These are phyloP conservation scores for Lasiodiplodia gonubiensis DNA, from an alignment of 2,329 filamentous ascomycete species.

Conservation along the genomic window DNA sequence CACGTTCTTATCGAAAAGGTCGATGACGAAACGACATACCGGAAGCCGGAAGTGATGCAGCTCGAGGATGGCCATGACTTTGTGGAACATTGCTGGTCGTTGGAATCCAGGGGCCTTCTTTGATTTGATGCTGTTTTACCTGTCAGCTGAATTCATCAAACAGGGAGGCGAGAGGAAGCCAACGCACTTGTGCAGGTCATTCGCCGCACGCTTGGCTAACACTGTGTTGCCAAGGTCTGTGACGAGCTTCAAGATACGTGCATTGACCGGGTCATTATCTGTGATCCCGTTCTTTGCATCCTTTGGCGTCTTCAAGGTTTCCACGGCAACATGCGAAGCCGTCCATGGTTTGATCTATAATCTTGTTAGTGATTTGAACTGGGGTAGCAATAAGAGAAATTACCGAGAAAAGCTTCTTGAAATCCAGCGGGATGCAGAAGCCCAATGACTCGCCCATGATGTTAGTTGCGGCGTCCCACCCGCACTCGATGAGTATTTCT, in stretches of 20 bases:
- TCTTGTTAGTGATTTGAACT: neutral
- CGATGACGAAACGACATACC: constrained; percentile 87
- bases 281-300: constrained; percentile 46
- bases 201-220: constrained; percentile 83
- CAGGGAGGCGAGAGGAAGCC: neutral
- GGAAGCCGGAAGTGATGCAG: constrained; percentile 87
- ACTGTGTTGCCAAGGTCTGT: constrained; percentile 93
- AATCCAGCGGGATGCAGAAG: constrained; percentile 81
- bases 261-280: constrained; percentile 67
- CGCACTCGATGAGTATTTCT: constrained; percentile 85
- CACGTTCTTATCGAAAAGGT: constrained; percentile 91
- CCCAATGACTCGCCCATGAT: constrained; percentile 82
- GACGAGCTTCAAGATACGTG: constrained; percentile 81
- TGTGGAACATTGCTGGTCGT: constrained; percentile 78
- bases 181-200: constrained; percentile 70
- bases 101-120: constrained; percentile 77
- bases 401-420: constrained; percentile 79
- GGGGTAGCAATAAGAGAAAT: neutral
- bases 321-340: constrained; percentile 32
- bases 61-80: constrained; percentile 83
- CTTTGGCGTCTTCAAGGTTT: neutral
- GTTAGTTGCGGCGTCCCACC: constrained; percentile 92
- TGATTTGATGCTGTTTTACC: constrained; percentile 67
- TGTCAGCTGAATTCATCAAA: constrained; percentile 30
- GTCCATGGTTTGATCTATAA: constrained; percentile 48